These are phyloP conservation scores for Nicotiana sylvestris DNA, from an alignment of 257 asterid species.

Conservation along the genomic window DNA sequence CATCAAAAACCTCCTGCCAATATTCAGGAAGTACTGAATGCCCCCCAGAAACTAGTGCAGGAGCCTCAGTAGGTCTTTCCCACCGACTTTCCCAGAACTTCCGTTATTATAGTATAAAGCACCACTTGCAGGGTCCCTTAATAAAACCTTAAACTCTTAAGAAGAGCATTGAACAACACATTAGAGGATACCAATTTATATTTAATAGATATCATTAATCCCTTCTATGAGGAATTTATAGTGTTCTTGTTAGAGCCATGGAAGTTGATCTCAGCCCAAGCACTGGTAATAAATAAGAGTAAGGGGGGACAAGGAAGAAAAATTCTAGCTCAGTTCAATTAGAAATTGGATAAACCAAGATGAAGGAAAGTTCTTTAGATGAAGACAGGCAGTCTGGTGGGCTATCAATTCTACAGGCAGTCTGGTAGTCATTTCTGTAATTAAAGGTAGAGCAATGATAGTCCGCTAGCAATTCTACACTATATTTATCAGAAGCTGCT, in stretches of 20 bases:
- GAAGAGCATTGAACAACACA: neutral
- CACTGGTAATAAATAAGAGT: neutral
- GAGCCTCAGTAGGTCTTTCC: constrained; percentile 70
- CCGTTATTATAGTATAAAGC: constrained; percentile 64
- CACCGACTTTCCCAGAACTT: constrained; percentile 82
- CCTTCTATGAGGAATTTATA: neutral
- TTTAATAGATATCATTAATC: neutral
- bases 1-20: constrained; percentile 86
- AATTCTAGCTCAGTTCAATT: neutral
- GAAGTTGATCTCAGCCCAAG: neutral
- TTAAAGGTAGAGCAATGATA: neutral
- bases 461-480: neutral
- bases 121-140: constrained; percentile 79
- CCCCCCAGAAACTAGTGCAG: constrained; percentile 25
- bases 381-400: neutral
- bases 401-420: too few relatives aligned
- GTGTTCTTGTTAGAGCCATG: neutral
- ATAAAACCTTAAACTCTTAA: neutral
- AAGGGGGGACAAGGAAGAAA: neutral
- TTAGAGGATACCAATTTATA: neutral
- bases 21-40: constrained; percentile 38
- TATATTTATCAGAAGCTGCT: neutral
- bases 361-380: neutral
- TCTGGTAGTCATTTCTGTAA: neutral
- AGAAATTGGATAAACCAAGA: neutral